Evolutionary conservation across 306 rosid species (phyloP), one percentile per base, ranked within the genome.

Genomic region (Corylus americana): DNA sequence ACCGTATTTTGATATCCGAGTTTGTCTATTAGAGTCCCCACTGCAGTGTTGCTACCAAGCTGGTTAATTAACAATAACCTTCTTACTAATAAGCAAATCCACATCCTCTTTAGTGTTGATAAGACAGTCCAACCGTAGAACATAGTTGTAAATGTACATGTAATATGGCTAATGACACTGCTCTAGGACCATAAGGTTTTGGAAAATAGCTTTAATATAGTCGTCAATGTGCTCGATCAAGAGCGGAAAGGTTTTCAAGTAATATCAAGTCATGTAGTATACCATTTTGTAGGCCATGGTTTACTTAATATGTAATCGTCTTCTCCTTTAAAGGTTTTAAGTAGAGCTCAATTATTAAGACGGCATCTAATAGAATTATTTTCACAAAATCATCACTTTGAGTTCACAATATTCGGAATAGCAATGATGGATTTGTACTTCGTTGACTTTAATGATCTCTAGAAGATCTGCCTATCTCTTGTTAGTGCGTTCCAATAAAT

Each of bases 181-280:
- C 42, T 37, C 4, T 4, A 37, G 42, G 0, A 4, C 42, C 5
- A 37, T 3, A 4, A 37, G 42, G 4, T 37, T 37, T 37, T 4
- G 42, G 42, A 37, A 37, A 37, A 37, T 2, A 37, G 5, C 42
- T 37, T 3, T 4, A 37, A 4, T 37, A 37, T 37, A 2, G 42
- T 37, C 42, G 31, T 29, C 1, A 29, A 29, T 29, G 22, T 22
- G 22, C 0, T 35, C 2, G 4, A 35, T 35, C 39, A 1, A 82
- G 31, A 80, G 63, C 63, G 77, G 85, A 74, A 22, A 22, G 22
- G 22, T 85, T 85, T 14, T 85, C 88, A 3, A 81, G 81, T 47
- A 81, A 44, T 6, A 81, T 61, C 66, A 85, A 31, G 11, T 80
- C 88, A 10, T n/a, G 64, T 78, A 51, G 42, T 0, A 81, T 1